Base-by-base conservation (phyloP, 1,284 basidiomycete genomes). In the Cutaneotrichosporon cavernicola region DNA sequence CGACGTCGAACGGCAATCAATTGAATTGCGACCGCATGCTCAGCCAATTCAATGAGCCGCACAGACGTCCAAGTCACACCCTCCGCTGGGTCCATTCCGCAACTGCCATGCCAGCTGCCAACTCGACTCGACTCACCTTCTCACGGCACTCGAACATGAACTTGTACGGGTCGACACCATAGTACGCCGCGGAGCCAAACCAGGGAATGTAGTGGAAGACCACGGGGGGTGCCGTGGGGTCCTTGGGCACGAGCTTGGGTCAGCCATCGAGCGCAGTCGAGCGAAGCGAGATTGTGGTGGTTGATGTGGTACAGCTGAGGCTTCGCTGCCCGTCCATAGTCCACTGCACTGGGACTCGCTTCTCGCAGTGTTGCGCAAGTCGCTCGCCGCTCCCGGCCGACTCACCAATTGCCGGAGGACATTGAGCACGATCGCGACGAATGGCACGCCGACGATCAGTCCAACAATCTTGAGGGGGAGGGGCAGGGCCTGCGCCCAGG, bases 171-270 rank as follows among this genome's bases (percentile, higher is more conserved):
- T 92, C 89, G 73, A 90, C 86, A 26, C 90, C 90, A 69, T 92
- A 92, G 53, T 82, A 74, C n/a, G 86, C 83, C 1, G 90, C 88
- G 32, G 88, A 90, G 13, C 90, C 90, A 68, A 92, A 83, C 77
- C 88, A 84, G 21, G 90, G 90, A 65, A 92, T 82, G 73, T 85
- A 85, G 77, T 91, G 88, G 81, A 91, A 92, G 16, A 92, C 90
- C 55, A 89, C 81, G 0, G 90, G 90, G 5, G 90, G 90, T 32
- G 84, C 70, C 18, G 83, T 84, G 57, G 83, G 83, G 74, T 88
- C 83, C 60, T 81, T 81, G 30, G 88, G 88, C 18, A 84, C 73
- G 59, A 86, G 55, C 86, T 88, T 62, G 34, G 21, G 56, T 64
- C 5, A 67, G 66, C 55, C 26, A 52, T 4, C 7, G 30, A 46